These are phyloP conservation scores for Saccharomycopsis schoenii DNA, from an alignment of 805 yeast species.

Conservation along the genomic window DNA sequence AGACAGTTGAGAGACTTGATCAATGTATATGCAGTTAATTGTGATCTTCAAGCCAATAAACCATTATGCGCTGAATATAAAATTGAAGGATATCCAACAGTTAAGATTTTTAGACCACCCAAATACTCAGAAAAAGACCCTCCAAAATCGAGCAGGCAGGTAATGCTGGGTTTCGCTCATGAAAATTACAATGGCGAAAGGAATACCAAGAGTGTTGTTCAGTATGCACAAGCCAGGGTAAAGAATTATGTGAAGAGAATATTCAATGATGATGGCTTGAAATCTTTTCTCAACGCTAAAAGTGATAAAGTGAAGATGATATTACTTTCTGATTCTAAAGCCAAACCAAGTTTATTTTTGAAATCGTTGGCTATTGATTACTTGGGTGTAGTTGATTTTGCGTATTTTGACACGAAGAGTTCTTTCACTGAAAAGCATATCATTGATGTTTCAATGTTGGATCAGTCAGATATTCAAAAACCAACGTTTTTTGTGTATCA, in stretches of 20 bases:
- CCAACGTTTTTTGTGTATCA: conserved; percentile 8
- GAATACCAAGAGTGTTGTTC: conserved; percentile 41
- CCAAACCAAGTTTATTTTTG: conserved; percentile 41
- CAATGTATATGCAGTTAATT: conserved; percentile 75
- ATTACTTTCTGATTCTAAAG: conserved; percentile 37
- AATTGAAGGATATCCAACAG: conserved; percentile 76
- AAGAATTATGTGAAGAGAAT: conserved; percentile 57
- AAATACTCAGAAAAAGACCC: conserved; percentile 32
- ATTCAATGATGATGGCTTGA: conserved; percentile 27
- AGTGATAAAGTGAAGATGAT: conserved; percentile 31
- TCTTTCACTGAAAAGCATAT: conserved; percentile 22
- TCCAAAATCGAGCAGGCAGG: conserved; percentile 12
- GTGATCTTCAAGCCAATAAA: conserved; percentile 63
- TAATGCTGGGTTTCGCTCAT: conserved; percentile 32
- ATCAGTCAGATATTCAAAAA: conserved; percentile 5
- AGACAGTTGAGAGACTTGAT: conserved; percentile 44
- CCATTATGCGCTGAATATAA: conserved; percentile 55
- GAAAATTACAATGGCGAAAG: conserved; percentile 59
- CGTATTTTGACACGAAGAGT: conserved; percentile 29
- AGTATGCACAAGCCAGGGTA: conserved; percentile 45
- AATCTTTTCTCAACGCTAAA: conserved; percentile 17
- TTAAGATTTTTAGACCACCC: conserved; percentile 76
- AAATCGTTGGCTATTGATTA: conserved; percentile 67
- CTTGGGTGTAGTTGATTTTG: conserved; percentile 40
- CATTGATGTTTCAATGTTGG: conserved; percentile 10